Evolutionary conservation across 1,284 basidiomycete genomes (phyloP), one percentile per base, ranked within the genome.

Genomic region (Polyporus tsugae): DNA sequence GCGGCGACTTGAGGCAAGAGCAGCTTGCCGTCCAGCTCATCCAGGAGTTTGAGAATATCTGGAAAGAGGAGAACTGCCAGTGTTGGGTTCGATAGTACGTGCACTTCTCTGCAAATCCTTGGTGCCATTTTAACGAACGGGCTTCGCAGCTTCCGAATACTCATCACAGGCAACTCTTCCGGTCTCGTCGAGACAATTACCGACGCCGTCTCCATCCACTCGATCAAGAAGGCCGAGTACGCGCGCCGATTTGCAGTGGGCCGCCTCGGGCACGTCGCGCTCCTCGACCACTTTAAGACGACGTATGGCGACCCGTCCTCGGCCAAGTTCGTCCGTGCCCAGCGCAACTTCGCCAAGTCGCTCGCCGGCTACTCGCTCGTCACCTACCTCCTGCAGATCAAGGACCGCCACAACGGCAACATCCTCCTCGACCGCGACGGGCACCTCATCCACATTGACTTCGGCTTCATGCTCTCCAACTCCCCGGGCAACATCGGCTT

Each of bases 221-320:
- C 97, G 10, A 98, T 99, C 81, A 99, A 99, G 85, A 99, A 99
- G 82, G 94, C 96, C 4, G 96, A 98, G 77, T 99, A 99, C 80
- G 95, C 96, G 2, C 87, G 95, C 68, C 86, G 95, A 69, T 82
- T 97, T 22, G 89, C 94, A 0, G 89, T 89, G 73, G 95, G 95
- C 36, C 87, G 89, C 63, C 82, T 97, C 35, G 94, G 93, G 38
- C 91, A 95, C 78, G 95, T 97, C 64, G 94, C 93, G 1, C 80
- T 98, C 64, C 83, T 95, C 75, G 96, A 98, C 78, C 95, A 98
- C 80, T 98, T 96, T 79, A 89, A 89, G 77, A 89, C 89, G 94
- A 93, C 95, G 4, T 98, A 96, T 72, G 96, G 96, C n/a, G 90
- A 95, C 74, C 91, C 93, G 17, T 89, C 91, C 35, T 94, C 93